Evolutionary conservation across 1,284 basidiomycete genomes (phyloP).

Genomic region (Ganoderma leucocontextum): DNA sequence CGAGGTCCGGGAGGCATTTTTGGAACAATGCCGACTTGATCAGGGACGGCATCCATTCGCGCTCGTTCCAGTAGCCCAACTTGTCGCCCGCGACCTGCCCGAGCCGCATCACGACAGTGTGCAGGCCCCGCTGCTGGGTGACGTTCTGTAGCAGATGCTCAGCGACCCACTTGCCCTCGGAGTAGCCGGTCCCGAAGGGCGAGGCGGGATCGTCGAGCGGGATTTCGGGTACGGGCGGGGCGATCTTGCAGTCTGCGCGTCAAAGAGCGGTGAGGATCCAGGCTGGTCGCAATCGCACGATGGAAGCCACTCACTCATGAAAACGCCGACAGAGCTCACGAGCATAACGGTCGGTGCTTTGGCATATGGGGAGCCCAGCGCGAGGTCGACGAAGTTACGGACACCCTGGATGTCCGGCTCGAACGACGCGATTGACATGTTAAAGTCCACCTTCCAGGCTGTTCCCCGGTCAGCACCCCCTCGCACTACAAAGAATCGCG

Average conservation of each 20-base stretch:
- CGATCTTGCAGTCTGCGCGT: conserved; percentile 24
- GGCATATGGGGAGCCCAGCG: conserved; percentile 36
- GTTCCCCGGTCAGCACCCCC: not conserved
- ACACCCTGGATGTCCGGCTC: conserved; percentile 33
- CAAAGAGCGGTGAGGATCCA: not conserved
- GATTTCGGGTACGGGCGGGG: conserved; percentile 25
- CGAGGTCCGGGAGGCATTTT: conserved; percentile 39
- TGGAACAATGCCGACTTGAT: conserved; percentile 45
- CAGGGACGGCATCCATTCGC: conserved; percentile 55
- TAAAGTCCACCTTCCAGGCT: conserved; percentile 51
- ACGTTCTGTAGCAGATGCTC: conserved; percentile 43
- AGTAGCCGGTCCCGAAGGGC: conserved; percentile 48
- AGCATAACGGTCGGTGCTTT: conserved; percentile 40
- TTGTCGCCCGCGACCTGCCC: conserved; percentile 51
- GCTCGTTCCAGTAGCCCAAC: conserved; percentile 53
- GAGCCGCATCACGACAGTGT: conserved; percentile 47
- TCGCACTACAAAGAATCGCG: not conserved
- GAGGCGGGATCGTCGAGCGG: conserved; percentile 34
- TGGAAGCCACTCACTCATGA: conserved; percentile 28
- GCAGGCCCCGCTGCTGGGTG: conserved; percentile 35
- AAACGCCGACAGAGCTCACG: conserved; percentile 44
- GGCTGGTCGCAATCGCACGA: too few relatives aligned
- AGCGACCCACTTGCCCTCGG: conserved; percentile 51
- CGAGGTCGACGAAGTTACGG: conserved; percentile 37
- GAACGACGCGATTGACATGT: conserved; percentile 37